Conservation (phyloP, 2,329 filamentous ascomycete genomes). For the Aciculosporium take region DNA sequence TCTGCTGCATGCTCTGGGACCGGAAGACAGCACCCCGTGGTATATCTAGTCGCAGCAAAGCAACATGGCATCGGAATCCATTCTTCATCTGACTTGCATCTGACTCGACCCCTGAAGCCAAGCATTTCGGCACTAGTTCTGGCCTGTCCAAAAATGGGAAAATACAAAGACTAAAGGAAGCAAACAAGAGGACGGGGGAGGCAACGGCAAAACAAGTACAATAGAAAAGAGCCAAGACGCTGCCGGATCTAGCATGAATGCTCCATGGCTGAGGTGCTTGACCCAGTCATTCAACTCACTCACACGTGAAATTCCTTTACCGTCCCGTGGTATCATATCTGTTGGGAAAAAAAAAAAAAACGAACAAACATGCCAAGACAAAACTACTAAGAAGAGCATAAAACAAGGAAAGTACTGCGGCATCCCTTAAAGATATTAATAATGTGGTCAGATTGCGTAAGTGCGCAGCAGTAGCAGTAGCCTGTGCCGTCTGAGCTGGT, state of each 20-base stretch:
- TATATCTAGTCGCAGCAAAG: slow-evolving; percentile 1
- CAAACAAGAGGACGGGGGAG: slow-evolving; percentile 1
- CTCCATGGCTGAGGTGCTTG: slow-evolving; percentile 5
- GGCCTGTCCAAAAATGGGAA: slow-evolving; percentile 7
- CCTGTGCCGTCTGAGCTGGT: neutral
- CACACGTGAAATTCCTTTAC: slow-evolving; percentile 4
- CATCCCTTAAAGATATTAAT: slow-evolving; percentile 1
- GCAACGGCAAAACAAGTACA: slow-evolving; percentile 6
- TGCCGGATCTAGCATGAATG: slow-evolving; percentile 4
- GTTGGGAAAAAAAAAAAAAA: slow-evolving; percentile 2
- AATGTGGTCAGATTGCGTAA: neutral
- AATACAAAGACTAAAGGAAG: slow-evolving; percentile 5
- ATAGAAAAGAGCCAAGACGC: slow-evolving; percentile 10
- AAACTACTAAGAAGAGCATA: slow-evolving; percentile 7
- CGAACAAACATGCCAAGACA: neutral
- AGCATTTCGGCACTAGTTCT: slow-evolving; percentile 6
- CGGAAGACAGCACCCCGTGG: neutral
- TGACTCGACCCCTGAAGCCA: neutral
- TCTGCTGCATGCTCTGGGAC: neutral
- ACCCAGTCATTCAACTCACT: slow-evolving; percentile 3
- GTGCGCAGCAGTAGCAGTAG: neutral
- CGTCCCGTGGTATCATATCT: slow-evolving; percentile 16
- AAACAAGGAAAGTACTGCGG: slow-evolving; percentile 1
- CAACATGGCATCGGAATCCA: neutral
- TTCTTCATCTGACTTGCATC: neutral